phyloP scores from a whole-genome alignment of 2,329 filamentous ascomycete species.

The Nothopassalora personata region DNA sequence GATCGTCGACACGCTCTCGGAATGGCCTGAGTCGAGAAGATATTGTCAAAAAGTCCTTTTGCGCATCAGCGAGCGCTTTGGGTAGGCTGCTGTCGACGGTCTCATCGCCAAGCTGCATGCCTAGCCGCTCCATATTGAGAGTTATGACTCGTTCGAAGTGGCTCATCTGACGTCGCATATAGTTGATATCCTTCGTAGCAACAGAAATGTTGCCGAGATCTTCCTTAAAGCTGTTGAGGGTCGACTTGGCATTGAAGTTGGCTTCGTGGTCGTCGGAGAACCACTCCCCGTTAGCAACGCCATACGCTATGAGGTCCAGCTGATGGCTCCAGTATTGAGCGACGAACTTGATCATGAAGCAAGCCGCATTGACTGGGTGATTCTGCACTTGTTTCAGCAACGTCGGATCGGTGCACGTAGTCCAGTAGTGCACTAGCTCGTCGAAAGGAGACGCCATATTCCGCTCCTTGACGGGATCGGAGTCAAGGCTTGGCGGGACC shows the following conservation, averaged over 20 bases:
- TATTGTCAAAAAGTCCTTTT: constrained; percentile 22
- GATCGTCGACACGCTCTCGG: constrained; percentile 17
- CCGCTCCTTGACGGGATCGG: background rate
- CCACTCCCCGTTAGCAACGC: constrained; percentile 16
- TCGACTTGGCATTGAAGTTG: constrained; percentile 3
- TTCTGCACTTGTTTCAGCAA: constrained; percentile 1
- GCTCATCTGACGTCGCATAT: constrained; percentile 19
- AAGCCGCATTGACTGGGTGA: constrained; percentile 10
- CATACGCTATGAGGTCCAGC: constrained; percentile 15
- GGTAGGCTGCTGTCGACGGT: constrained; percentile 2
- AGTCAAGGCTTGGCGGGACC: background rate
- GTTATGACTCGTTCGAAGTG: constrained; percentile 20
- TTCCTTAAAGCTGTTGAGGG: constrained; percentile 15
- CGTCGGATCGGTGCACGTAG: constrained; percentile 1
- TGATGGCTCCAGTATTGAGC: constrained; percentile 17
- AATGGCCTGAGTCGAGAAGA: constrained; percentile 15
- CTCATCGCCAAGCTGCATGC: constrained; percentile 11
- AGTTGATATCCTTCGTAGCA: constrained; percentile 19
- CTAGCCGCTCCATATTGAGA: constrained; percentile 20
- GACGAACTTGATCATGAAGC: constrained; percentile 16
- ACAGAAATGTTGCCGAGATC: constrained; percentile 16
- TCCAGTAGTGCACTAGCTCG: constrained; percentile 17
- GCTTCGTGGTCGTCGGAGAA: constrained; percentile 23
- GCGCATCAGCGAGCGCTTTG: constrained; percentile 13
- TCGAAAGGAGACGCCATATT: constrained; percentile 12